phyloP scores from a whole-genome alignment of 2,329 filamentous ascomycete species.

The Ophiobolus disseminans region DNA sequence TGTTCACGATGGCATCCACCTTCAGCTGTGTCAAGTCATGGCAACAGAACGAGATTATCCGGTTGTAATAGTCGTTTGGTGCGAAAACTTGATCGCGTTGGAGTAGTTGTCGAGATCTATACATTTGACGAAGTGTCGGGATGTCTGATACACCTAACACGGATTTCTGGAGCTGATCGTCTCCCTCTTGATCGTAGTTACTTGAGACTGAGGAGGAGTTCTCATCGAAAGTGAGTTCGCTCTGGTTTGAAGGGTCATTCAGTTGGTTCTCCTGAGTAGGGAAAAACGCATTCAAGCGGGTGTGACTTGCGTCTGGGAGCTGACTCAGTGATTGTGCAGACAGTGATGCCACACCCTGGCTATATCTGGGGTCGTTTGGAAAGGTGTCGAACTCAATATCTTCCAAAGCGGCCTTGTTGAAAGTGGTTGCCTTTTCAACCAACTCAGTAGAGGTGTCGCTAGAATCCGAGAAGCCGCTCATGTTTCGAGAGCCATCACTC shows the following conservation, averaged over 20 bases:
- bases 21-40: constrained; percentile 42
- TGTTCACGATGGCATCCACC: constrained; percentile 47
- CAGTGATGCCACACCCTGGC: constrained; percentile 8
- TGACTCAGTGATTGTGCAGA: constrained; percentile 33
- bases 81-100: constrained; percentile 37
- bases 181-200: too few species aligned
- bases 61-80: constrained; percentile 40
- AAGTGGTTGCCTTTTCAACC: too few species aligned
- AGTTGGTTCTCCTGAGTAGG: background rate
- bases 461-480: constrained; percentile 24
- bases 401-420: too few species aligned
- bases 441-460: constrained; percentile 12
- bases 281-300: constrained; percentile 27
- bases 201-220: background rate
- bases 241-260: background rate
- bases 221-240: background rate
- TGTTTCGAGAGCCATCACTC: constrained; percentile 25
- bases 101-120: constrained; percentile 30
- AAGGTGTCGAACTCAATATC: too few species aligned
- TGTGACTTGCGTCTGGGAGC: constrained; percentile 32
- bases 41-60: constrained; percentile 37
- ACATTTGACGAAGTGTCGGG: constrained; percentile 36
- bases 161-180: constrained; percentile 1
- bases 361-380: background rate
- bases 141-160: constrained; percentile 27